Evolutionary conservation across 306 rosid genomes (phyloP).

Genomic region (Rubus parviflorus): DNA sequence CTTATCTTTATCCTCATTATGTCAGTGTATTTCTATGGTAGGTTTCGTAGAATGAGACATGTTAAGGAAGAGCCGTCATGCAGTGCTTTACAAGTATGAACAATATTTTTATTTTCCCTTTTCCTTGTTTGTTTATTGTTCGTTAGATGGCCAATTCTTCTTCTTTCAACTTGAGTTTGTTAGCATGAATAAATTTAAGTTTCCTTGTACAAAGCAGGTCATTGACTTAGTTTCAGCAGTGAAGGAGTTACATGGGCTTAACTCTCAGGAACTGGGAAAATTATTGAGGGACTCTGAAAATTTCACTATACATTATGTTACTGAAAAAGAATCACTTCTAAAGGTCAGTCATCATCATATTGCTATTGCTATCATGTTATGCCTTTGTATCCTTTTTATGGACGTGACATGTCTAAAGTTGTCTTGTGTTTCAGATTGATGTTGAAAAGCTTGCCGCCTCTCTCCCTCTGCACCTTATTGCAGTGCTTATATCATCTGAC

Average conservation of each 20-base stretch:
- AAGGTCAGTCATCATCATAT: constrained; percentile 47
- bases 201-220: constrained; percentile 54
- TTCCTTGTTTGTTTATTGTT: not conserved
- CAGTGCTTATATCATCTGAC: constrained; percentile 54
- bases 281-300: constrained; percentile 75
- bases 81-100: constrained; percentile 46
- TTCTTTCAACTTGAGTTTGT: not conserved
- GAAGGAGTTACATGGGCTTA: constrained; percentile 65
- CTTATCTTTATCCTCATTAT: not conserved
- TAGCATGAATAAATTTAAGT: constrained; percentile 22
- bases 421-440: constrained; percentile 61
- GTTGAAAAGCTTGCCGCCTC: constrained; percentile 74
- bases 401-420: constrained; percentile 26
- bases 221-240: constrained; percentile 59
- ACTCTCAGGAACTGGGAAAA: constrained; percentile 62
- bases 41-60: constrained; percentile 54
- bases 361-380: constrained; percentile 20
- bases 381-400: constrained; percentile 14
- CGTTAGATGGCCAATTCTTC: not conserved
- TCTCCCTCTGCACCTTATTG: constrained; percentile 83
- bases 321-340: constrained; percentile 42
- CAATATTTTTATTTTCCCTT: not conserved
- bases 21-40: constrained; percentile 1
- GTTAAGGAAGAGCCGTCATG: constrained; percentile 61
- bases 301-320: constrained; percentile 55